phyloP scores from a whole-genome alignment of 1,284 basidiomycete species.

The Trichosporon sp. region DNA sequence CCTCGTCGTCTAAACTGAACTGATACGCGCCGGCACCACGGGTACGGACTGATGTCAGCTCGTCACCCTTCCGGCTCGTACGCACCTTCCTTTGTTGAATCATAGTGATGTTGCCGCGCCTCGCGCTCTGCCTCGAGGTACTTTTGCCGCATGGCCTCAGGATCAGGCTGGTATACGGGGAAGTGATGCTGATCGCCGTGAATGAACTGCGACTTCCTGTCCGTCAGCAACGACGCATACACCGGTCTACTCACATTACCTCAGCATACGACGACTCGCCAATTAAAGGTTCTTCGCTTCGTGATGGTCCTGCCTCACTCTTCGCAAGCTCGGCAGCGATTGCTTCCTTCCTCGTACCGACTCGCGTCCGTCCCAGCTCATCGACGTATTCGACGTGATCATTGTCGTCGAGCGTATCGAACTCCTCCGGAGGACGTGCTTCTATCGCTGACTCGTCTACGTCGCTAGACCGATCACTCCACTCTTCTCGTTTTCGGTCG shows the following conservation, averaged over 20 bases:
- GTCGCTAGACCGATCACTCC: slow-evolving; percentile 37
- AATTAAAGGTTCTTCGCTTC: slow-evolving; percentile 7
- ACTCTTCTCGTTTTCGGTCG: slow-evolving; percentile 57
- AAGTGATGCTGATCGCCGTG: slow-evolving; percentile 72
- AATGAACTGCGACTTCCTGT: slow-evolving; percentile 57
- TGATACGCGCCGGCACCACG: slow-evolving; percentile 79
- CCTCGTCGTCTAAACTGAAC: slow-evolving; percentile 75
- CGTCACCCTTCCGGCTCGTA: not conserved
- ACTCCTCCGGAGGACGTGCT: slow-evolving; percentile 46
- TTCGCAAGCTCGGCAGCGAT: not conserved
- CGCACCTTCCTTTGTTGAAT: slow-evolving; percentile 67
- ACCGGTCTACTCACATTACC: slow-evolving; percentile 45
- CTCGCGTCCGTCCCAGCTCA: slow-evolving; percentile 45
- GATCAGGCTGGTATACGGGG: slow-evolving; percentile 77
- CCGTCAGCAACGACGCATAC: slow-evolving; percentile 5
- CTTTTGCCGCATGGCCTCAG: slow-evolving; percentile 66
- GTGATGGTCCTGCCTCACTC: slow-evolving; percentile 28
- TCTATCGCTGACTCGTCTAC: slow-evolving; percentile 31
- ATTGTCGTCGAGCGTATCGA: slow-evolving; percentile 21
- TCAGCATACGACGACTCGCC: slow-evolving; percentile 36
- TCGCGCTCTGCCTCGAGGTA: slow-evolving; percentile 70
- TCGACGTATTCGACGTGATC: slow-evolving; percentile 46
- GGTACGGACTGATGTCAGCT: slow-evolving; percentile 53
- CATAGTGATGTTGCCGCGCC: slow-evolving; percentile 69
- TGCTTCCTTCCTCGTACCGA: slow-evolving; percentile 41